Evolutionary conservation across 352 stramenopile species (phyloP), one percentile per base, ranked within the genome.

Genomic region (Globisporangium acanthophoron): DNA sequence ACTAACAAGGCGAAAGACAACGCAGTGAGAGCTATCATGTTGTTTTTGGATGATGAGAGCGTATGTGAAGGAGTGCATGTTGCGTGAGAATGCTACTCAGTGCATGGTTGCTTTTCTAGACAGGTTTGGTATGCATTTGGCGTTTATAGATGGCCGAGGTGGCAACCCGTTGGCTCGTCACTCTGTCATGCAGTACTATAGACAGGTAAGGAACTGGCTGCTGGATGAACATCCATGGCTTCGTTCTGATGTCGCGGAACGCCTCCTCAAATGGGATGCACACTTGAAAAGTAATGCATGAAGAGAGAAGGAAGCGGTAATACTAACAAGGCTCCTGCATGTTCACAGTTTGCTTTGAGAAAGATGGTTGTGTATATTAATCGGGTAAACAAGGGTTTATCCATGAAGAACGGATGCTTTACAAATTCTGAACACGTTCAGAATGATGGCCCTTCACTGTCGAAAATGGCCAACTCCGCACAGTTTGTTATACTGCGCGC

Each of bases 31-130:
- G n/a, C 37, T 1, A 50, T 47, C 52, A 50, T 49, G 37, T 21
- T 6, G 52, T 48, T 33, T 18, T 16, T 57, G 27, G 11, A 33
- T 21, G 48, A 40, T 2, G 39, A 57, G 24, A 13, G 29, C 11
- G 52, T 48, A 46, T 33, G 51, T 45, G 35, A 56, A 45, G 29
- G 35, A 56, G 40, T 56, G 51, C 51, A 56, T 48, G 21, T 18
- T 33, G 11, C 27, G 48, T 41, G 48, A 41, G 24, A 53, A 29
- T 24, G 27, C 45, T 5, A 12, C n/a, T n/a, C 8, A 52, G 9
- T 21, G 47, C 29, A 27, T 53, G 9, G 29, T 40, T 24, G 27
- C 27, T 5, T 40, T 53, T 29, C 29, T 45, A n/a, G 13, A 45
- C 18, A 20, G 18, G 40, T 45, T 7, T 45, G 40, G 80, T 5